A percentile compares a stretch with the other conserved stretches of the same genome.
Conservation (phyloP, 139 green algal species). For the Auxenochlorella pyrenoidosa region DNA sequence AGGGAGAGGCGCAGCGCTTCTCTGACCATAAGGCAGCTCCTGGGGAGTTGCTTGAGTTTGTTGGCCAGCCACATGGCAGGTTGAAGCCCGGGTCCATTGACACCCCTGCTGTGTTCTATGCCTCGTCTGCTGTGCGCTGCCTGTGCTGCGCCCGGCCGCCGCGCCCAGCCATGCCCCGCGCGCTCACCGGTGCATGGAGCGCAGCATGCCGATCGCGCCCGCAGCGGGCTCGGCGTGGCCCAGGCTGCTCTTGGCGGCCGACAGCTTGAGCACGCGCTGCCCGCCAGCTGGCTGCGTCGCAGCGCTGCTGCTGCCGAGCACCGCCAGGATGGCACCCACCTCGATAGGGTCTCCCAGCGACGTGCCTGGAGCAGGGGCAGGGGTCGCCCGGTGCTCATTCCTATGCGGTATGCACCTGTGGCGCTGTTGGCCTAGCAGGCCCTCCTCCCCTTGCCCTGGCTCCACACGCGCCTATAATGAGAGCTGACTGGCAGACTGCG, state of each 20-base stretch:
- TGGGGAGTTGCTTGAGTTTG: too few species aligned
- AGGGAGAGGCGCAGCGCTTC: too few species aligned
- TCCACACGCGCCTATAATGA: too few species aligned
- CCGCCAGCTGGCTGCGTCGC: neutral
- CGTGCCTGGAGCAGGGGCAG: slow-evolving; percentile 43
- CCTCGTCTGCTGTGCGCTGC: too few species aligned
- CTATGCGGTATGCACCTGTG: too few species aligned
- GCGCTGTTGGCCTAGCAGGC: too few species aligned
- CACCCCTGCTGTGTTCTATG: neutral
- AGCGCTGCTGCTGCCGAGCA: slow-evolving; percentile 2
- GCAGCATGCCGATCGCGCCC: slow-evolving; percentile 42
- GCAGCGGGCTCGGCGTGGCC: slow-evolving; percentile 64
- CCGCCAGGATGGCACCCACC: slow-evolving; percentile 45
- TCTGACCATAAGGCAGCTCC: too few species aligned
- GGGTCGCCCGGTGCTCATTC: too few species aligned
- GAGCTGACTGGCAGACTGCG: too few species aligned
- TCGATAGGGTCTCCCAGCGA: slow-evolving; percentile 72
- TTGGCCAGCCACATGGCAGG: too few species aligned
- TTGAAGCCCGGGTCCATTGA: too few species aligned
- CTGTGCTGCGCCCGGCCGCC: neutral
- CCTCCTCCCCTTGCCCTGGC: too few species aligned
- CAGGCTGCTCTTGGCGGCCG: slow-evolving; percentile 56
- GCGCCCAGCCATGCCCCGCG: neutral
- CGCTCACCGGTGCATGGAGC: neutral
- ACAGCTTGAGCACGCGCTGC: slow-evolving; percentile 12